phyloP scores from a whole-genome alignment of 192 early-diverging fungal genomes.

The Podila epigama region DNA sequence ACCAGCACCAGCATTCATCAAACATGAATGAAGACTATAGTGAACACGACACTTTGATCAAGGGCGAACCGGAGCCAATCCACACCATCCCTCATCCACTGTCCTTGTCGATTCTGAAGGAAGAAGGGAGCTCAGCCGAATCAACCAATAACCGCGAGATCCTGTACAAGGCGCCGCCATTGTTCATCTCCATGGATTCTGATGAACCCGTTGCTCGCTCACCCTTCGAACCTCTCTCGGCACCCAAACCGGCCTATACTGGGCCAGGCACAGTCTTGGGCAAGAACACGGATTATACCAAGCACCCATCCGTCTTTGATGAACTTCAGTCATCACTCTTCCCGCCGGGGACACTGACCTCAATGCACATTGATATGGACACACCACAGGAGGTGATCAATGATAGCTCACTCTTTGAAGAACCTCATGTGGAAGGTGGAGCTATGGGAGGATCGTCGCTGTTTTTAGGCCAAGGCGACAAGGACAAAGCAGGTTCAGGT shows the following conservation, averaged over 20 bases:
- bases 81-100: background rate
- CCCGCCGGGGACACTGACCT: conserved; percentile 32
- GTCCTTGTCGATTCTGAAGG: background rate
- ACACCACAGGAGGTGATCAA: conserved; percentile 38
- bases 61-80: background rate
- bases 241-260: conserved; percentile 11
- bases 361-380: conserved; percentile 27
- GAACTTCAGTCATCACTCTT: conserved; percentile 47
- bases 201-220: conserved; percentile 7
- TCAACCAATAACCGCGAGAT: conserved; percentile 17
- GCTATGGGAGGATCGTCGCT: background rate
- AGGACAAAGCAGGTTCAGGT: background rate
- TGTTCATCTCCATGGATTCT: conserved; percentile 16
- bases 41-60: no score
- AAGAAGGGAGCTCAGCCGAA: no score
- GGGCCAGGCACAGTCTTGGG: conserved; percentile 17
- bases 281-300: conserved; percentile 37
- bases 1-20: no score
- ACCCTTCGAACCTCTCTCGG: conserved; percentile 10
- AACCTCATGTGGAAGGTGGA: background rate
- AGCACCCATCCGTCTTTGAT: conserved; percentile 40
- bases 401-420: conserved; percentile 19
- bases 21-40: no score
- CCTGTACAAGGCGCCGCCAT: conserved; percentile 31
- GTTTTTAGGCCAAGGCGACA: background rate